Percentiles rank a stretch among this genome's conserved stretches.
Evolutionary conservation across 2,329 filamentous ascomycete species (phyloP).

Genomic region (Colletotrichum salicis): DNA sequence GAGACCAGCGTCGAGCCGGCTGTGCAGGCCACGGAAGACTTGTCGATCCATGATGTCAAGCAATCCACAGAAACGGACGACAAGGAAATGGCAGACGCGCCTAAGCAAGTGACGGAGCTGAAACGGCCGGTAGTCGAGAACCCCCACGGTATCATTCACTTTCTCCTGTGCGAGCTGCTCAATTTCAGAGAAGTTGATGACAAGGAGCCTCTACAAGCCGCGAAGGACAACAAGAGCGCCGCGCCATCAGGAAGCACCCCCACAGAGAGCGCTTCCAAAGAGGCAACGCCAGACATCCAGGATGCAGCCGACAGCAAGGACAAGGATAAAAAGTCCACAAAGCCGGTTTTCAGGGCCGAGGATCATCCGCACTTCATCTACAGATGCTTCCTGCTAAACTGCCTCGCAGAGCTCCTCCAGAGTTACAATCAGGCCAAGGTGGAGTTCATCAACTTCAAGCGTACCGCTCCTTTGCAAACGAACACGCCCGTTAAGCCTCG

Average conservation of each 20-base stretch:
- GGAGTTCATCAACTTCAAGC: conserved; percentile 99
- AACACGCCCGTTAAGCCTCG: conserved; percentile 94
- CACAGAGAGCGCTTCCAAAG: conserved; percentile 31
- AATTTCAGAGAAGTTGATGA: conserved; percentile 95
- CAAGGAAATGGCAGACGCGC: conserved; percentile 70
- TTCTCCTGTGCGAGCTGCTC: conserved; percentile 89
- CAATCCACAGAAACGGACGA: conserved; percentile 68
- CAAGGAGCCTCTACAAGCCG: conserved; percentile 66
- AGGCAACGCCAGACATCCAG: conserved; percentile 25
- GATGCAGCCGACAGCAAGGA: conserved; percentile 39
- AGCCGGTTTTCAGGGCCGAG: conserved; percentile 85
- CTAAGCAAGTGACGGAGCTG: conserved; percentile 72
- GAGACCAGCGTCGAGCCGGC: conserved; percentile 51
- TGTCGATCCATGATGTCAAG: conserved; percentile 65
- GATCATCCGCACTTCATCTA: conserved; percentile 97
- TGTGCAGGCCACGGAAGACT: conserved; percentile 57
- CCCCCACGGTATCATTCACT: conserved; percentile 94
- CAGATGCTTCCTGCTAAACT: conserved; percentile 92
- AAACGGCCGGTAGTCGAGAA: conserved; percentile 90
- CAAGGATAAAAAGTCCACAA: conserved; percentile 72
- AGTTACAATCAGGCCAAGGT: conserved; percentile 96
- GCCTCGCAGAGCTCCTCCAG: conserved; percentile 86
- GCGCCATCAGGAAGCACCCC: conserved; percentile 41
- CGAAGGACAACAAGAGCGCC: conserved; percentile 55
- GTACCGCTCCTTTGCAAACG: conserved; percentile 84